Evolutionary conservation across 2,329 filamentous ascomycete genomes (phyloP), one percentile per base, ranked within the genome.

Genomic region (Hymenoscyphus occultus): DNA sequence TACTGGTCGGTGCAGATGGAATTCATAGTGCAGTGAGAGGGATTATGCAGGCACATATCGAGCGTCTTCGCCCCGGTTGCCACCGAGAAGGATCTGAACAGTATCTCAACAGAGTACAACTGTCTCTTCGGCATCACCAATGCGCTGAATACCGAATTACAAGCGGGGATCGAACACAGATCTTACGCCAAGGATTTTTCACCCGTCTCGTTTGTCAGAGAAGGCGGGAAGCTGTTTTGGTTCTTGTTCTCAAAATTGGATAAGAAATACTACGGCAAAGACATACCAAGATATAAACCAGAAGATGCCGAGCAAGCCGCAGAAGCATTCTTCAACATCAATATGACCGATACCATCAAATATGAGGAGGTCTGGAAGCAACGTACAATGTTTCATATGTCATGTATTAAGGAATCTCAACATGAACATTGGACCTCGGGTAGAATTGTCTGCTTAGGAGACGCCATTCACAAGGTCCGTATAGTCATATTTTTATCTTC

Each of bases 1-100:
- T 74, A 14, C 59, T 74, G 16, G 70, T 72, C 56, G 72, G 72
- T 0, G 70, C 72, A 14, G 72, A 74, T 65, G 72, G 72, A 10
- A 61, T 72, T 14, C 70, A 71, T 64, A 73, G 71, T 61, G 60
- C 35, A 2, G 66, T 72, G 2, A 64, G 70, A 10, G 22, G 39
- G 14, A 59, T 59, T 19, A 73, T 72, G 71, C 31, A 9, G 12
- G 54, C 32, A 6, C n/a, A 62, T 13, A 58, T 58, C 3, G 54
- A 62, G 19, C 28, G 16, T 2, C n/a, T 2, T 12, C 4, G 5
- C 5, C 31, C 51, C 60, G 1, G 51, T 51, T 22, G 28, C 45
- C 12, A 61, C 60, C 2, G 19, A 56, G 19, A 61, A 61, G 28
- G 45, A 61, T 28, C 31, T 19, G 7, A 39, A 22, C 16, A 61